Base-by-base conservation (phyloP, 768 basidiomycete genomes). In the Termitomyces sp. region DNA sequence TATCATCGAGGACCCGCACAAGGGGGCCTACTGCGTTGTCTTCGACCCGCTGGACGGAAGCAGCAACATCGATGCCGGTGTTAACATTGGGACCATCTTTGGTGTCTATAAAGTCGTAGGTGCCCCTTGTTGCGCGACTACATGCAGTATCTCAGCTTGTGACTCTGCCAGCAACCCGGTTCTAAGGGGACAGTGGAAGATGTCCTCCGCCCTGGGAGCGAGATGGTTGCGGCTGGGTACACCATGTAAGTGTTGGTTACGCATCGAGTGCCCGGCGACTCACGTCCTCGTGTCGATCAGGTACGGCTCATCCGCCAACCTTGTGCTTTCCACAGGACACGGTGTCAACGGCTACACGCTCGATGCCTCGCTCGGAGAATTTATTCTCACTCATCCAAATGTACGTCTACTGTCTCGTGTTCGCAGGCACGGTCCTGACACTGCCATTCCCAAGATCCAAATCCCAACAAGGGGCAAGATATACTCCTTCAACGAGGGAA, bases 401-500 rank as follows among this genome's bases (percentile, higher is more conserved):
- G 90, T 92, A 68, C 49, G 83, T 60, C 29, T 39, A 29, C 46
- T 50, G 12, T 59, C 34, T 41, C 26, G 24, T 6, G 20, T n/a
- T n/a, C 34, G 46, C 49, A 29, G 39, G 18, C 29, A 54, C n/a
- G 34, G 51, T 63, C 55, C 26, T 51, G 52, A 56, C 53, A 28
- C 3, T 45, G 36, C 41, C 54, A 37, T 39, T 39, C 39, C 39
- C 39, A 67, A 92, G 90, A 99, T 99, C 74, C 83, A 85, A 73
- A 92, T 99, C 62, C 97, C 97, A 7, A 63, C 85, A 10, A 87
- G 97, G 51, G 97, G 97, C 64, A 98, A 98, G 77, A 99, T 99
- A 69, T 99, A 99, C 77, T 98, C 95, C 3, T 96, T 98, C 81
- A 99, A 99, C 72, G 97, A 99, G 76, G 97, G 97, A 60, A 99